Evolutionary conservation across 352 stramenopile genomes (phyloP).

Genomic region (Phytophthora boehmeriae): DNA sequence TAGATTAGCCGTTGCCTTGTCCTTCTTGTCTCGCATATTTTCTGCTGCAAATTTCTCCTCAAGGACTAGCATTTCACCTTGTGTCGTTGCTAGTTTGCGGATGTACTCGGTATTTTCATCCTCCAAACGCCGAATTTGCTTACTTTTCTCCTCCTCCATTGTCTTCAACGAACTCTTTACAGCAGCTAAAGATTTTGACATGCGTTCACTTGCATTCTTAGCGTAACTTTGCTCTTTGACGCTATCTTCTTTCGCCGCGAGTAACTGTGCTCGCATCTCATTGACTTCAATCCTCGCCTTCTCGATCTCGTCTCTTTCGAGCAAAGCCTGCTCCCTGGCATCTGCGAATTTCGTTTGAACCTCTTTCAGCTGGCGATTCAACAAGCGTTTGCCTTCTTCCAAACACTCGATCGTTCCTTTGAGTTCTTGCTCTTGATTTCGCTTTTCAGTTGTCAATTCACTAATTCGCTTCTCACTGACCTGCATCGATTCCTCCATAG

Average conservation of each 20-base stretch:
- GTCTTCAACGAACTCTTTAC: conserved; percentile 66
- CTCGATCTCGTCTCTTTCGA: conserved; percentile 72
- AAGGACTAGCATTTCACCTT: conserved; percentile 62
- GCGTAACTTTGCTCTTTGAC: conserved; percentile 64
- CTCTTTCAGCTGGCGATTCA: conserved; percentile 63
- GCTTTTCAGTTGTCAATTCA: conserved; percentile 31
- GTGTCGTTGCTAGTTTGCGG: conserved; percentile 53
- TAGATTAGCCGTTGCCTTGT: conserved; percentile 35
- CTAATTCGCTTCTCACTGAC: conserved; percentile 51
- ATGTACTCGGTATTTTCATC: conserved; percentile 57
- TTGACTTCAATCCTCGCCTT: conserved; percentile 51
- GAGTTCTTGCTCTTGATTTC: conserved; percentile 43
- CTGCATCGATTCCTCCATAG: conserved; percentile 44
- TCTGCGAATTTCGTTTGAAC: conserved; percentile 63
- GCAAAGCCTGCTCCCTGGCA: conserved; percentile 56
- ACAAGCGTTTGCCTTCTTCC: conserved; percentile 58
- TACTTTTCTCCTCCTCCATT: conserved; percentile 73
- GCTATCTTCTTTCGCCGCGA: conserved; percentile 51
- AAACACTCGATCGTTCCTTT: conserved; percentile 44
- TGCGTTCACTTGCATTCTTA: conserved; percentile 56
- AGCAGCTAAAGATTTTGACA: conserved; percentile 55
- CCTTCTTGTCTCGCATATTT: conserved; percentile 30
- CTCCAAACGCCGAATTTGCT: conserved; percentile 53
- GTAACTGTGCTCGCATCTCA: conserved; percentile 51
- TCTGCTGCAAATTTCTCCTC: conserved; percentile 54